These are phyloP conservation scores for Botrytis sinoallii DNA, from an alignment of 2,329 filamentous ascomycete genomes.

Conservation along the genomic window DNA sequence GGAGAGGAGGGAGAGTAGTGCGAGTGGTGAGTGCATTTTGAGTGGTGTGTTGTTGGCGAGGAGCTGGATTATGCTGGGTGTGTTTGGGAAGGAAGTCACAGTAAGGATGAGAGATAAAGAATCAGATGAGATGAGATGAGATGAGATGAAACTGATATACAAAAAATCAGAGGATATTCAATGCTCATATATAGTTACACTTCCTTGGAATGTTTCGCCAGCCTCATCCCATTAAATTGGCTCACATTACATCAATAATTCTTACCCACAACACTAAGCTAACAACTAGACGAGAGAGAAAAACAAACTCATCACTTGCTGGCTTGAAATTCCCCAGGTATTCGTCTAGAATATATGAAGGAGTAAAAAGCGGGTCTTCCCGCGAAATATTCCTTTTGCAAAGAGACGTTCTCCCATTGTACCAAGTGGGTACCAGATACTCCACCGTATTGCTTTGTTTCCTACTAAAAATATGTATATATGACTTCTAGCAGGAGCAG, in stretches of 20 bases:
- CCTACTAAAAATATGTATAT: too few relatives aligned
- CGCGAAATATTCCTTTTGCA: neutral
- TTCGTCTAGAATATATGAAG: neutral
- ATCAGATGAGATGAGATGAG: neutral
- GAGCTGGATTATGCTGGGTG: neutral
- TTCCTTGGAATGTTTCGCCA: neutral
- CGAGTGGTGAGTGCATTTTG: neutral
- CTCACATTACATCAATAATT: neutral
- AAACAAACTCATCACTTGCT: neutral
- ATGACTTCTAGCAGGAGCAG: neutral
- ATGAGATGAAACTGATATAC: neutral
- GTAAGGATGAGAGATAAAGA: neutral
- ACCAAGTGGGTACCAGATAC: neutral
- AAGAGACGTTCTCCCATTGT: neutral
- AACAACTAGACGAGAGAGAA: neutral
- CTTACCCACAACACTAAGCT: neutral
- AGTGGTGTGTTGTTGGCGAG: neutral
- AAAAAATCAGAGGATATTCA: neutral
- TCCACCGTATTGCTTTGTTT: neutral
- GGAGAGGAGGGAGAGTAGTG: neutral
- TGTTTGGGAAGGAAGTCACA: neutral
- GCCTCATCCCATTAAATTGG: neutral
- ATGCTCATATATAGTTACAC: neutral
- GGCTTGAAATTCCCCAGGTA: neutral
- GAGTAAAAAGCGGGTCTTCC: neutral